These are phyloP conservation scores for Inga oerstediana DNA, from an alignment of 306 rosid species.

Conservation along the genomic window DNA sequence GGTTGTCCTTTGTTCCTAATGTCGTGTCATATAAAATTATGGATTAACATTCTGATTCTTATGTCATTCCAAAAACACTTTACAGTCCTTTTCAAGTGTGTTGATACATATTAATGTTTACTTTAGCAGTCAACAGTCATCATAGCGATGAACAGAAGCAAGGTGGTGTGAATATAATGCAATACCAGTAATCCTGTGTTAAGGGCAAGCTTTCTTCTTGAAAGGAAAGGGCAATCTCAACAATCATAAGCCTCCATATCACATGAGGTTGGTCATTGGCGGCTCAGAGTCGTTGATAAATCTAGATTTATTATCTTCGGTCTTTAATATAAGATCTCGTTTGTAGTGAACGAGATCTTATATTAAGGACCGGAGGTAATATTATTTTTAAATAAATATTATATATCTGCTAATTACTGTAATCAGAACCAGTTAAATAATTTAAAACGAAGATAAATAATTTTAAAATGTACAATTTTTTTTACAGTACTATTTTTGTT, in stretches of 20 bases:
- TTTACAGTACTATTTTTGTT: not conserved
- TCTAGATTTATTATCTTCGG: not conserved
- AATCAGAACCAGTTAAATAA: not conserved
- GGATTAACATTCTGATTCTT: not conserved
- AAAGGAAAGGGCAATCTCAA: not conserved
- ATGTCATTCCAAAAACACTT: not conserved
- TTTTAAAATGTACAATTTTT: not conserved
- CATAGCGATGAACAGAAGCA: conserved; percentile 9
- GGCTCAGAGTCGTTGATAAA: not conserved
- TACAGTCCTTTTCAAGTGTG: not conserved
- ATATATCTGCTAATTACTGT: not conserved
- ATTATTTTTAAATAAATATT: not conserved
- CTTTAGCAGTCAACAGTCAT: not conserved
- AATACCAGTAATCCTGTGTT: not conserved
- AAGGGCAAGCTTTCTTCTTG: not conserved
- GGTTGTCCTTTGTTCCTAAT: not conserved
- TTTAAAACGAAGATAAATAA: not conserved
- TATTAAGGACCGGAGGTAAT: no score
- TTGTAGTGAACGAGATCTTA: no score
- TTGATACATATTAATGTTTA: not conserved
- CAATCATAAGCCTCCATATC: not conserved
- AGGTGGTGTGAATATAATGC: not conserved
- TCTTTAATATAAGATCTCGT: no score
- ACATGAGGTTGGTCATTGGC: not conserved
- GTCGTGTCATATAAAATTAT: not conserved